Evolutionary conservation across 805 yeast genomes (phyloP).

Genomic region (Priceomyces carsonii): DNA sequence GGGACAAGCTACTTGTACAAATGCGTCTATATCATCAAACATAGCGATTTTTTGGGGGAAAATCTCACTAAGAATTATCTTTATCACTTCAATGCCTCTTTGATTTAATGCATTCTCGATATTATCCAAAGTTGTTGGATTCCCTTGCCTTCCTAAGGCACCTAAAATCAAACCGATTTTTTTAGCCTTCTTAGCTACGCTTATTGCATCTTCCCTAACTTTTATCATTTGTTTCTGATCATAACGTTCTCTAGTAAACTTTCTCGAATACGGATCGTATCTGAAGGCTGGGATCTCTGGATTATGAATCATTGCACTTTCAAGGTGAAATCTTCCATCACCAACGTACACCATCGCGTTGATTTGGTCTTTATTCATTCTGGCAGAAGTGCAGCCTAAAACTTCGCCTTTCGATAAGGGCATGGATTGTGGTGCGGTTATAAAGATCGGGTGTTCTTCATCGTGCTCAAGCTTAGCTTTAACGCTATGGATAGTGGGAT

Average conservation of each 20-base stretch:
- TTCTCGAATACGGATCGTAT: slow-evolving; percentile 93
- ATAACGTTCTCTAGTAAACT: slow-evolving; percentile 84
- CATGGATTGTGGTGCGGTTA: slow-evolving; percentile 85
- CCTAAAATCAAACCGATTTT: slow-evolving; percentile 87
- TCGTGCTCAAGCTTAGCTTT: slow-evolving; percentile 58
- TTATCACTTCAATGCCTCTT: slow-evolving; percentile 68
- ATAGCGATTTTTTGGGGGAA: slow-evolving; percentile 89
- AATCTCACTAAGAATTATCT: slow-evolving; percentile 86
- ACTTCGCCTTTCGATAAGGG: slow-evolving; percentile 97
- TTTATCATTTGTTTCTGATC: slow-evolving; percentile 80
- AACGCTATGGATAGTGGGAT: slow-evolving; percentile 86
- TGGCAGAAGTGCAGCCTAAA: slow-evolving; percentile 91
- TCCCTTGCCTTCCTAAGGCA: slow-evolving; percentile 95
- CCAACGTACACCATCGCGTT: slow-evolving; percentile 90
- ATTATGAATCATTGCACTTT: slow-evolving; percentile 95
- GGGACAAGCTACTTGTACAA: slow-evolving; percentile 97
- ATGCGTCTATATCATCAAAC: slow-evolving; percentile 92
- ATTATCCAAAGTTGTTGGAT: slow-evolving; percentile 68
- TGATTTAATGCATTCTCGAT: slow-evolving; percentile 54
- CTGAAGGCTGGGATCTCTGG: slow-evolving; percentile 90
- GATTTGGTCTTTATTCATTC: slow-evolving; percentile 60
- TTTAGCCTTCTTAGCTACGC: slow-evolving; percentile 56
- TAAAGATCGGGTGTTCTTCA: slow-evolving; percentile 50
- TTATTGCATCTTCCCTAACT: slow-evolving; percentile 74
- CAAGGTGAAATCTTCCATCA: slow-evolving; percentile 95